Base-by-base conservation (phyloP, 2,329 filamentous ascomycete species). In the Pseudocercospora fuligena region DNA sequence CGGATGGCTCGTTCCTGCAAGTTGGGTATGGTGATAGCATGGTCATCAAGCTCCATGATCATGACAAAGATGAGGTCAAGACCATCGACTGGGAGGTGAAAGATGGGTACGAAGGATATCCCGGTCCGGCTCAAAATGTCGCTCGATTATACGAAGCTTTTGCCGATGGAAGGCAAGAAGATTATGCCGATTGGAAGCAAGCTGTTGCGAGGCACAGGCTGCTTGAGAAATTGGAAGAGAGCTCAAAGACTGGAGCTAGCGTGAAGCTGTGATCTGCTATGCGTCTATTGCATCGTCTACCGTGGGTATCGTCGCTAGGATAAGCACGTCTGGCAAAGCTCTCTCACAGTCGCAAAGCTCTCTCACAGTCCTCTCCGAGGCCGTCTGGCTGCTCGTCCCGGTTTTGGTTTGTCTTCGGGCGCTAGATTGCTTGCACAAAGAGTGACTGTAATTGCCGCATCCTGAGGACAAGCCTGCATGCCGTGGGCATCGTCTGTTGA, bases 401-500 rank as follows among this genome's bases (percentile, higher is more conserved):
- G 12, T 21, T 51, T 36, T 16, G 27, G 21, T 16, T 58, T 51
- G 16, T 51, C n/a, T 11, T 21, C 16, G 3, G 47, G n/a, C n/a
- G n/a, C n/a, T 12, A 19, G 11, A 8, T 51, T 19, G 47, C 47
- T 51, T 19, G 47, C n/a, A 51, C 77, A 79, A 33, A 79, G 72
- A 36, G 73, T 74, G 65, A 79, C 75, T 23, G 73, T 78, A 71
- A 79, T 76, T 65, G 67, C 68, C 36, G 73, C 66, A 57, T 74
- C 70, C 19, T 70, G 60, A 25, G 69, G 51, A 72, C 76, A 78
- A 40, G 71, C 68, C 71, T 79, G 77, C 77, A 77, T 77, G 63
- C 77, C 77, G 54, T 77, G 74, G 63, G 74, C 74, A 63, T 79
- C 77, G 67, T 79, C 77, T 61, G 76, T 78, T 25, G 76, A 68